phyloP scores from a whole-genome alignment of 2,329 filamentous ascomycete genomes.

The Shiraia sp. region DNA sequence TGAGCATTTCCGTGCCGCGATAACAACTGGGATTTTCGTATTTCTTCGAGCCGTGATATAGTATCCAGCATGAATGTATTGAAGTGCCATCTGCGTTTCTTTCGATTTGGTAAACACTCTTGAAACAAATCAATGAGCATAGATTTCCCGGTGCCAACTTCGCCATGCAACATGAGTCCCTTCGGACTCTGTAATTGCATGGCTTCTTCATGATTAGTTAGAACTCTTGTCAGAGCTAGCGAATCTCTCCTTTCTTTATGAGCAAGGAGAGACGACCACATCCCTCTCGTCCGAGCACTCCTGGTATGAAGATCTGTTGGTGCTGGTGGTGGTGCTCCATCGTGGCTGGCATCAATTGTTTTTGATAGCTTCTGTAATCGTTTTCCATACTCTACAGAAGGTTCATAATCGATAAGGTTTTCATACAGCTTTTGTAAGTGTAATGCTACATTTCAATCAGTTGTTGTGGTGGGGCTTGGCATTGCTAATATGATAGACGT shows the following conservation, averaged over 20 bases:
- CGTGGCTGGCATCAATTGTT: conserved; percentile 38
- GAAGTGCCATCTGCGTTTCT: conserved; percentile 79
- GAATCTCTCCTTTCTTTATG: conserved; percentile 57
- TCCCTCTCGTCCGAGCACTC: conserved; percentile 43
- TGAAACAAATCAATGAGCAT: conserved; percentile 86
- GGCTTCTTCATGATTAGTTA: conserved; percentile 72
- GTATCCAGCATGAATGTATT: conserved; percentile 85
- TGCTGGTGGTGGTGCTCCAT: conserved; percentile 46
- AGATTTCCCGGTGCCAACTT: conserved; percentile 81
- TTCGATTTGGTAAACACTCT: conserved; percentile 71
- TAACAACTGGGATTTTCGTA: conserved; percentile 52
- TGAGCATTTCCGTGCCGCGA: conserved; percentile 22
- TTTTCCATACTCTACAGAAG: conserved; percentile 68
- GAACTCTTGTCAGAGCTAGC: conserved; percentile 68
- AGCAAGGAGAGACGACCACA: conserved; percentile 61
- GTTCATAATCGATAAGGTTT: conserved; percentile 77
- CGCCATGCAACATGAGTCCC: conserved; percentile 77
- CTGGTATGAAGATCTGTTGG: conserved; percentile 14
- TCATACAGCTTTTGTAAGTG: conserved; percentile 78
- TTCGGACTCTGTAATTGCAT: conserved; percentile 72
- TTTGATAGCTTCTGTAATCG: conserved; percentile 64
- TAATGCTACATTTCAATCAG: conserved; percentile 56
- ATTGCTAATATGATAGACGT: conserved; percentile 35
- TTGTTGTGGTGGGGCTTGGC: conserved; percentile 18
- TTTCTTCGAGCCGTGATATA: conserved; percentile 70